A percentile compares a stretch with the other conserved stretches of the same genome.
Evolutionary conservation across 2,329 filamentous ascomycete genomes (phyloP).

Genomic region (Rutstroemia sydowiana): DNA sequence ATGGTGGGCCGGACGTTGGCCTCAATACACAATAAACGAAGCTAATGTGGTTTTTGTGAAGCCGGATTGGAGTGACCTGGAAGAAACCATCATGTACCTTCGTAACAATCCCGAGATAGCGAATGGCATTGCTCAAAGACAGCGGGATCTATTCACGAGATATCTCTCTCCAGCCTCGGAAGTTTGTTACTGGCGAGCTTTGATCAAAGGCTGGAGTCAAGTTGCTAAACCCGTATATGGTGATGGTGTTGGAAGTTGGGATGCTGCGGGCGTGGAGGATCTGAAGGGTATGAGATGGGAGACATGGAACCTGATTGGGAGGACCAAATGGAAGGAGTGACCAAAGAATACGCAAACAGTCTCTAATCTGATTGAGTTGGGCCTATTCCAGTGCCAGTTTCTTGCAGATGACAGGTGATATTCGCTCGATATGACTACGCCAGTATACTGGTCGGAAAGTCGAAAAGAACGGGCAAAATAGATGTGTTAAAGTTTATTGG

Average conservation of each 20-base stretch:
- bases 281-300: slow-evolving; percentile 27
- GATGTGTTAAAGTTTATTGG: no score
- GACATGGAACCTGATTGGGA: slow-evolving; percentile 21
- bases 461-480: no score
- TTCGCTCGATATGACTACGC: no score
- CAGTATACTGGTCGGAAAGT: no score
- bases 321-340: slow-evolving; percentile 14
- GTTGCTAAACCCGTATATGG: slow-evolving; percentile 34
- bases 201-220: slow-evolving; percentile 41
- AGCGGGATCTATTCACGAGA: slow-evolving; percentile 39
- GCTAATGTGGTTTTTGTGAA: slow-evolving; percentile 45
- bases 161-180: slow-evolving; percentile 45
- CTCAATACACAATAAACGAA: slow-evolving; percentile 30
- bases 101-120: slow-evolving; percentile 37
- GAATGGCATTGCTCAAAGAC: slow-evolving; percentile 40
- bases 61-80: slow-evolving; percentile 45
- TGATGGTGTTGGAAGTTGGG: slow-evolving; percentile 29
- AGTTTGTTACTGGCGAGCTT: slow-evolving; percentile 45
- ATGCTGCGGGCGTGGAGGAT: slow-evolving; percentile 25
- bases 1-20: slow-evolving; percentile 33
- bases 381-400: no score
- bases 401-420: no score
- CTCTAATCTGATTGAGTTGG: no score
- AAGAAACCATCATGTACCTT: slow-evolving; percentile 39
- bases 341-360: not conserved